phyloP scores from a whole-genome alignment of 225 moss, liverwort and hornwort genomes.

The Ulota crispa region DNA sequence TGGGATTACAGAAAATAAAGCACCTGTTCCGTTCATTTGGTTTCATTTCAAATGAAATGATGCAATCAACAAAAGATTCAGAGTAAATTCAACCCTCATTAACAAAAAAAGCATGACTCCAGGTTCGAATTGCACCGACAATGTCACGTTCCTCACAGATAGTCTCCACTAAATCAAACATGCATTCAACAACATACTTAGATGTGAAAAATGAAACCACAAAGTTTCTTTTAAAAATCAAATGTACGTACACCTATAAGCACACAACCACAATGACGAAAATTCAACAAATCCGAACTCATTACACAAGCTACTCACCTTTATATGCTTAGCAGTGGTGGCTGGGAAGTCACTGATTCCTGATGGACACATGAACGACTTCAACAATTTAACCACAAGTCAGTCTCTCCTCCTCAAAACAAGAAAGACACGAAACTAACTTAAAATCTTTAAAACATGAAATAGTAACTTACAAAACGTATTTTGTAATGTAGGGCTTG shows the following conservation, averaged over 20 bases:
- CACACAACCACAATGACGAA: not conserved
- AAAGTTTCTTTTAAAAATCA: not conserved
- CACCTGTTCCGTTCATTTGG: not conserved
- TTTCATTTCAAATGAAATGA: not conserved
- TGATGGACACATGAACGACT: constrained; percentile 99
- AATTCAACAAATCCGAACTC: not conserved
- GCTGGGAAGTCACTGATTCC: constrained; percentile 88
- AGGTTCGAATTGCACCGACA: not conserved
- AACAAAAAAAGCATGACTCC: not conserved
- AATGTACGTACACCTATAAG: not conserved
- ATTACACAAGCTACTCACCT: constrained; percentile 34
- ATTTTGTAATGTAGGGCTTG: not conserved
- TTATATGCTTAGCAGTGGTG: constrained; percentile 77
- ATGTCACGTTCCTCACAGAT: not conserved
- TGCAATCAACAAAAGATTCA: not conserved
- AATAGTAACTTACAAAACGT: too few species aligned
- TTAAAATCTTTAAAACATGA: too few species aligned
- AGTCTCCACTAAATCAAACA: not conserved
- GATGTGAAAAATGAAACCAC: not conserved
- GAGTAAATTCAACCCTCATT: not conserved
- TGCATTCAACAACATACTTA: not conserved
- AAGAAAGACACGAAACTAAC: too few species aligned
- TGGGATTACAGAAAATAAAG: not conserved
- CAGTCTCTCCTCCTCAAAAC: constrained; percentile 24
- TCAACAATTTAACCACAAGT: constrained; percentile 41